A percentile compares a stretch with the other conserved stretches of the same genome.
Conservation (phyloP, 1,284 basidiomycete species). For the Leccinum subrobustum region DNA sequence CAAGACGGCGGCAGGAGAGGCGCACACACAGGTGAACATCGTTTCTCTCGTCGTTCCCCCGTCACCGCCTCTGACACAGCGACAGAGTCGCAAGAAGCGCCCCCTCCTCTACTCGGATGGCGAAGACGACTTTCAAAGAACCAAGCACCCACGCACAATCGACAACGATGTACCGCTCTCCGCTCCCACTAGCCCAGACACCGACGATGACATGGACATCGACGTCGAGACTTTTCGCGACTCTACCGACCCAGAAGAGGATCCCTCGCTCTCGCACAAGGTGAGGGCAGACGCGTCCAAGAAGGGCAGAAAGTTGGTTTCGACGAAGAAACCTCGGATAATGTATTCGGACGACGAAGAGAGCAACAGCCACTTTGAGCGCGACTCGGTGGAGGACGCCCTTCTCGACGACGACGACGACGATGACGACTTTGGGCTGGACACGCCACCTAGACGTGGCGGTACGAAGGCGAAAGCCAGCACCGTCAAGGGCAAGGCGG, state of each 20-base stretch:
- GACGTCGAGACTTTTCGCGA: slow-evolving; percentile 20
- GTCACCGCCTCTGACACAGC: slow-evolving; percentile 14
- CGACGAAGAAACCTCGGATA: slow-evolving; percentile 21
- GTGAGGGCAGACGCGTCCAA: slow-evolving; percentile 6
- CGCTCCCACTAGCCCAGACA: background rate
- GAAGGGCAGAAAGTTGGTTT: slow-evolving; percentile 11
- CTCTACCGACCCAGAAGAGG: slow-evolving; percentile 13
- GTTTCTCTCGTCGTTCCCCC: background rate
- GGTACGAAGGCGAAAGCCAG: slow-evolving; percentile 25
- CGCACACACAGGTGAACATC: slow-evolving; percentile 23
- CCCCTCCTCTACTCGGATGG: slow-evolving; percentile 29
- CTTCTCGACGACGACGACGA: slow-evolving; percentile 13
- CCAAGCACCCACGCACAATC: slow-evolving; percentile 31
- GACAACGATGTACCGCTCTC: slow-evolving; percentile 15
- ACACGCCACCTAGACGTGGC: slow-evolving; percentile 30
- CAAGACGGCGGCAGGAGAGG: slow-evolving; percentile 9
- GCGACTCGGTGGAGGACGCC: slow-evolving; percentile 19
- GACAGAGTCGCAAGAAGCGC: slow-evolving; percentile 28
- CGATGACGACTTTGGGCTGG: slow-evolving; percentile 39
- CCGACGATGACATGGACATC: slow-evolving; percentile 23
- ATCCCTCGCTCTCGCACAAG: slow-evolving; percentile 1
- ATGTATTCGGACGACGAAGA: slow-evolving; percentile 31
- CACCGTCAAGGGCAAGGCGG: slow-evolving; percentile 24
- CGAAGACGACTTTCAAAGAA: slow-evolving; percentile 15
- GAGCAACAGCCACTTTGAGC: slow-evolving; percentile 25